Base-by-base conservation (phyloP, 306 rosid species). In the Cucurbita pepo region DNA sequence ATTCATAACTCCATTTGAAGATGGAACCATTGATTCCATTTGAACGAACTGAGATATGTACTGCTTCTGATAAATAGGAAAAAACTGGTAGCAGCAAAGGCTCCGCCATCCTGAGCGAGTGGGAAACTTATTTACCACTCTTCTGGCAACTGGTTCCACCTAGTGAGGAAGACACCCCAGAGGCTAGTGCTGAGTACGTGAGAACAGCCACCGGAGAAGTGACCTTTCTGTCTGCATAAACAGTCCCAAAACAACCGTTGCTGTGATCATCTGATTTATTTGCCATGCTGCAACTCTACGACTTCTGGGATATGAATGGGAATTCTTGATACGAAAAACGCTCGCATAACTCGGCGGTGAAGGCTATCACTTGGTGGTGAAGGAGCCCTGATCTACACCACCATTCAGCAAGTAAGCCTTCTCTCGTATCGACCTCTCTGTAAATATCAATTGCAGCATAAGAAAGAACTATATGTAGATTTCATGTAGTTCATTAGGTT, bases 101-200 rank as follows among this genome's bases (percentile, higher is more conserved):
- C 25, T 81, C 89, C 1, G 74, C 82, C n/a, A 89, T 94, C 78
- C 80, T 94, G 82, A 83, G 88, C 62, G 92, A 94, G 15, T 90
- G 97, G 98, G 97, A 94, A 48, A 83, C 78, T 48, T 89, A 90
- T 77, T 78, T 94, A 14, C 84, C 89, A 45, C 89, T 94, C 67
- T 94, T 94, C 81, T 94, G 97, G 97, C 98, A 94, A 81, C 79
- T 94, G 76, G 98, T 94, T 86, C 97, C 98, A 40, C 98, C 98
- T 22, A 90, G 98, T 59, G 98, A 94, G 83, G 98, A 94, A 88
- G 97, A 94, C 82, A 89, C 97, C 56, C 98, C 97, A 8, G 98
- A 94, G 81, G 98, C 97, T 47, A 84, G 81, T 78, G 80, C 90
- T 30, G 88, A 94, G 73, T 87, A 83, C 34, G 94, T 82, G 60